Evolutionary conservation across 164 flowering plant genomes (phyloP), one percentile per base, ranked within the genome.

Genomic region (Warburgia ugandensis): DNA sequence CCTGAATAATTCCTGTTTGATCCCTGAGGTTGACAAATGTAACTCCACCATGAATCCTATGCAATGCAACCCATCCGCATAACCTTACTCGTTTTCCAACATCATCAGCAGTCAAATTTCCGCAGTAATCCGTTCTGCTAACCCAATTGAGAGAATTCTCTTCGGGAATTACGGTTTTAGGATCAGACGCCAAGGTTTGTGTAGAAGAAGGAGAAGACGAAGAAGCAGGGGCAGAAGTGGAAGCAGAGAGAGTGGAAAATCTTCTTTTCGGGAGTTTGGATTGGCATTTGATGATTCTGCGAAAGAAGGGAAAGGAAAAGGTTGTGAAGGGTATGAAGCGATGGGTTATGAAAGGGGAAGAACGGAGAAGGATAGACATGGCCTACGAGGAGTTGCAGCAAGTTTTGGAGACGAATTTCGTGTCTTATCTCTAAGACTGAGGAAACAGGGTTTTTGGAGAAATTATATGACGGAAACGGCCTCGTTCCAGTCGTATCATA

Each of bases 31-130:
- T 81, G 40, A 87, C 53, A 52, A 91, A 91, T n/a, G 95, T 87
- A 46, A 91, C 78, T 8, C 92, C 92, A 5, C 96, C 96, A 33
- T 91, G 98, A 66, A 79, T 68, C 29, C 98, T 73, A 54, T 87
- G 98, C 36, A 83, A 78, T 10, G 92, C 98, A 26, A 91, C 96
- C 98, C 98, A 91, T 31, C 98, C 98, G 54, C 98, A 84, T 13
- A 91, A 76, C 17, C 78, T 61, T 40, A 91, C 96, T 59, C 88
- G 72, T 55, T 60, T 72, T 5, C 95, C 98, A 12, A 83, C 83
- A 41, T 84, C 95, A 3, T 37, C 56, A 11, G 52, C 56, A 0
- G 83, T 59, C 56, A 91, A 65, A 36, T 83, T 67, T 4, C 96
- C 95, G 55, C 98, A 91, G 4, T 61, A 62, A 0, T 49, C 73